These are phyloP conservation scores for Coemansia sp. DNA, from an alignment of 192 early-diverging fungal species.

Conservation along the genomic window DNA sequence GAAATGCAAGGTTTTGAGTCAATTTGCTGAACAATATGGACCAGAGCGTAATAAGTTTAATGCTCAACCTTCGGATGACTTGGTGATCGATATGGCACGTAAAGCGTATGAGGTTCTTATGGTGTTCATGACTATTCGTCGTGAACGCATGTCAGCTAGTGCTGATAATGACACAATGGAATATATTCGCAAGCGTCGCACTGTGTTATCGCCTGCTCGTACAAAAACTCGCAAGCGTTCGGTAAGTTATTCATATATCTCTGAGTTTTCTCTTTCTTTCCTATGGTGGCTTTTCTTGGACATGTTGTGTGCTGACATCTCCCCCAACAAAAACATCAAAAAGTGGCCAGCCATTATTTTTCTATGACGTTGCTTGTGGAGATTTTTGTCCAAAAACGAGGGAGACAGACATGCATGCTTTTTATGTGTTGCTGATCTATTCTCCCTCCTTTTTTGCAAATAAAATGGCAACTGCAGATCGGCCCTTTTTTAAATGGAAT, in stretches of 20 bases:
- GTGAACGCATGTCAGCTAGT: constrained; percentile 50
- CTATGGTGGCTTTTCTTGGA: background rate
- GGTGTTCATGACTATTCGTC: constrained; percentile 55
- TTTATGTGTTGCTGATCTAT: background rate
- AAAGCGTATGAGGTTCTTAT: constrained; percentile 55
- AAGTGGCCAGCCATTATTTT: background rate
- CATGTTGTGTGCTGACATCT: background rate
- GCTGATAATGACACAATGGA: constrained; percentile 56
- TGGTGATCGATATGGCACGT: constrained; percentile 57
- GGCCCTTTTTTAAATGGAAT: constrained; percentile 1
- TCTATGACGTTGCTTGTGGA: background rate
- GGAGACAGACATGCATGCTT: background rate
- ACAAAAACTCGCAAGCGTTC: constrained; percentile 52
- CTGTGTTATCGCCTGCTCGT: constrained; percentile 46
- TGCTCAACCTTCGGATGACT: constrained; percentile 54
- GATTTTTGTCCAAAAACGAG: background rate
- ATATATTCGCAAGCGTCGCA: constrained; percentile 58
- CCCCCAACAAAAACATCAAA: background rate
- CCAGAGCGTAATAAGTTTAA: constrained; percentile 51
- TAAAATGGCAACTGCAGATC: background rate
- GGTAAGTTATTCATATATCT: constrained; percentile 29
- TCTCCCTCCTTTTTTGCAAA: constrained; percentile 1
- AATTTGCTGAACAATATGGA: constrained; percentile 53
- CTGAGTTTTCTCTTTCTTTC: background rate
- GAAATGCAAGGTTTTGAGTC: constrained; percentile 51